These are phyloP conservation scores for Malassezia globosa DNA, from an alignment of 1,284 basidiomycete genomes.

Conservation along the genomic window DNA sequence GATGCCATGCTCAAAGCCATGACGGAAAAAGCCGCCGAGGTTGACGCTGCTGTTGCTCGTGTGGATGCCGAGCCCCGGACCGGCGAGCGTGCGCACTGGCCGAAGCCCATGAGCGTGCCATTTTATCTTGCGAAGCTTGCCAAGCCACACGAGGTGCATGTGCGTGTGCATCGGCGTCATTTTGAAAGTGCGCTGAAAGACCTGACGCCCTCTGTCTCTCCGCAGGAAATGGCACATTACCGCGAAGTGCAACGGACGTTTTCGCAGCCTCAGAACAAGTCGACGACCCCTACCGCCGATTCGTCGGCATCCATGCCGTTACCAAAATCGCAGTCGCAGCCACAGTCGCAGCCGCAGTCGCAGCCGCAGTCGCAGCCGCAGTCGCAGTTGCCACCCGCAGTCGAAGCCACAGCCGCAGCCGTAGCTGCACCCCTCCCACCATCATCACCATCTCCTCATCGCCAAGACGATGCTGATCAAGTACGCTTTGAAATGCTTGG, in stretches of 20 bases:
- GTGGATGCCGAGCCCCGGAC: slow-evolving; percentile 49
- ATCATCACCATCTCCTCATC: not conserved
- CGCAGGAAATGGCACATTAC: slow-evolving; percentile 82
- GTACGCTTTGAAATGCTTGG: too few relatives aligned
- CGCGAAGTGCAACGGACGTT: slow-evolving; percentile 63
- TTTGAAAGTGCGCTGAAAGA: slow-evolving; percentile 65
- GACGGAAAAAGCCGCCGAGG: slow-evolving; percentile 68
- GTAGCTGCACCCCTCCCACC: not conserved
- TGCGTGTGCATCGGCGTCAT: slow-evolving; percentile 63
- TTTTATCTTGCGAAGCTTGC: slow-evolving; percentile 86
- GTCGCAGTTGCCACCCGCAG: too few relatives aligned
- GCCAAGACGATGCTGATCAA: too few relatives aligned
- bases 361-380: not conserved
- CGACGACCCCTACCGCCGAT: not conserved
- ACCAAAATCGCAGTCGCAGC: not conserved
- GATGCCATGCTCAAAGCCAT: slow-evolving; percentile 94
- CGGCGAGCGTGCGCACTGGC: slow-evolving; percentile 49
- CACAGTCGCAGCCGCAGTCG: not conserved
- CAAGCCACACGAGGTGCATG: slow-evolving; percentile 59
- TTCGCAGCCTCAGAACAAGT: slow-evolving; percentile 25
- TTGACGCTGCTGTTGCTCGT: slow-evolving; percentile 51
- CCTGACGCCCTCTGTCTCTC: slow-evolving; percentile 75
- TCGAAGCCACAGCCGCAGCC: not conserved
- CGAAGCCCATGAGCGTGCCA: slow-evolving; percentile 70
- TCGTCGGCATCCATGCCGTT: not conserved